These are phyloP conservation scores for Glarea lozoyensis DNA, from an alignment of 495 filamentous ascomycete genomes.

Conservation along the genomic window DNA sequence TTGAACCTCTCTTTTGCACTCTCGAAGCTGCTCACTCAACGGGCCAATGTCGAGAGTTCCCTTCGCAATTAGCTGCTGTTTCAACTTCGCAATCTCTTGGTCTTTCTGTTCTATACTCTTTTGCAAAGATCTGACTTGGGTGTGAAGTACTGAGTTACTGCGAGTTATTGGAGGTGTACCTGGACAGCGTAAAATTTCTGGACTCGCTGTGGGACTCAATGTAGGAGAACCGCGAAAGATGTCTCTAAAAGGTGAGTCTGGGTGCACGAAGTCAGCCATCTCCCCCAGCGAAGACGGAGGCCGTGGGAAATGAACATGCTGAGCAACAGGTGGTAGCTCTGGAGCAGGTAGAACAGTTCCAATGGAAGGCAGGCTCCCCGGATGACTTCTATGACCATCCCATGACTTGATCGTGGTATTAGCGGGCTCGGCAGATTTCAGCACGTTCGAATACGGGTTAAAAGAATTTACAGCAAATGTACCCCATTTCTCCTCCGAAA, in stretches of 20 bases:
- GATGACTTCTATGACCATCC: too few species aligned
- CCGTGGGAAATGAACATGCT: constrained; percentile 16
- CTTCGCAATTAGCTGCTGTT: constrained; percentile 30
- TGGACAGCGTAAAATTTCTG: not conserved
- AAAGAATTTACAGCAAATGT: not conserved
- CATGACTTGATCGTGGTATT: too few species aligned
- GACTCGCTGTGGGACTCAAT: too few species aligned
- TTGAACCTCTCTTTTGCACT: constrained; percentile 31
- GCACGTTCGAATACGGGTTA: not conserved
- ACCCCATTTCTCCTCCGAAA: not conserved
- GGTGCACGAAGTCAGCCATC: constrained; percentile 3
- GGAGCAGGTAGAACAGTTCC: constrained; percentile 20
- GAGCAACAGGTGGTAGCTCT: constrained; percentile 23
- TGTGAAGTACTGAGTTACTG: constrained; percentile 32
- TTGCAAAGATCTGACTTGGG: constrained; percentile 36
- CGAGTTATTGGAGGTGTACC: constrained; percentile 2
- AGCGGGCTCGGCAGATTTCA: not conserved
- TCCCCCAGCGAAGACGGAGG: not conserved
- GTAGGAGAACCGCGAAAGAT: constrained; percentile 2
- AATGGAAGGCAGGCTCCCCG: too few species aligned
- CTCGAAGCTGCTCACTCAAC: constrained; percentile 33
- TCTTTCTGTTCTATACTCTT: constrained; percentile 27
- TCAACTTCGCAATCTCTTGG: constrained; percentile 33
- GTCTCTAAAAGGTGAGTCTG: constrained; percentile 7
- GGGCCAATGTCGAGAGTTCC: constrained; percentile 29